Conservation (phyloP, 495 filamentous ascomycete species). For the Aspergillus diversus region DNA sequence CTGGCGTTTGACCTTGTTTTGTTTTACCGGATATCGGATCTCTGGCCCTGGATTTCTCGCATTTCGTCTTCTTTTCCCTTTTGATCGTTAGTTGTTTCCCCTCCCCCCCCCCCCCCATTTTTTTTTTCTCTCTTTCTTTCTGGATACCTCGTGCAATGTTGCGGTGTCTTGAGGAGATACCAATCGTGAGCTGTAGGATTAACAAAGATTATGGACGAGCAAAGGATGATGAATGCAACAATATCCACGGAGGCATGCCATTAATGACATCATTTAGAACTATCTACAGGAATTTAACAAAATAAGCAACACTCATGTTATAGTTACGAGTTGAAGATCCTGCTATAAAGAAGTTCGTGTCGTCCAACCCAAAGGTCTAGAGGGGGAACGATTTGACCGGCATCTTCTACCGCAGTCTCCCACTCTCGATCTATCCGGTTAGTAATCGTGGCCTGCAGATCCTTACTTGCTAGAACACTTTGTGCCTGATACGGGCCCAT, state of each 20-base stretch:
- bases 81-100: slow-evolving; percentile 3
- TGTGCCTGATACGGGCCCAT: slow-evolving; percentile 95
- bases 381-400: slow-evolving; percentile 83
- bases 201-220: slow-evolving; percentile 29
- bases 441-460: slow-evolving; percentile 63
- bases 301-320: slow-evolving; percentile 32
- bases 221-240: slow-evolving; percentile 25
- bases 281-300: not conserved
- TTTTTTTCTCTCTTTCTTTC: slow-evolving; percentile 26
- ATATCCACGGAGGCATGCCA: slow-evolving; percentile 25
- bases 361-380: slow-evolving; percentile 94
- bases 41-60: slow-evolving; percentile 27
- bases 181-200: slow-evolving; percentile 43
- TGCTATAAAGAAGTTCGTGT: slow-evolving; percentile 92
- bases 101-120: slow-evolving; percentile 14
- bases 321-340: slow-evolving; percentile 83
- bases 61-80: slow-evolving; percentile 23
- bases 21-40: slow-evolving; percentile 27
- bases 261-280: slow-evolving; percentile 8
- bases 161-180: slow-evolving; percentile 26
- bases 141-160: slow-evolving; percentile 41
- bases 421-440: slow-evolving; percentile 64
- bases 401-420: slow-evolving; percentile 66
- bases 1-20: slow-evolving; percentile 43
- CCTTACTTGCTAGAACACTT: slow-evolving; percentile 69